Conservation (phyloP, 2,329 filamentous ascomycete genomes). For the Monilinia fructigena region DNA sequence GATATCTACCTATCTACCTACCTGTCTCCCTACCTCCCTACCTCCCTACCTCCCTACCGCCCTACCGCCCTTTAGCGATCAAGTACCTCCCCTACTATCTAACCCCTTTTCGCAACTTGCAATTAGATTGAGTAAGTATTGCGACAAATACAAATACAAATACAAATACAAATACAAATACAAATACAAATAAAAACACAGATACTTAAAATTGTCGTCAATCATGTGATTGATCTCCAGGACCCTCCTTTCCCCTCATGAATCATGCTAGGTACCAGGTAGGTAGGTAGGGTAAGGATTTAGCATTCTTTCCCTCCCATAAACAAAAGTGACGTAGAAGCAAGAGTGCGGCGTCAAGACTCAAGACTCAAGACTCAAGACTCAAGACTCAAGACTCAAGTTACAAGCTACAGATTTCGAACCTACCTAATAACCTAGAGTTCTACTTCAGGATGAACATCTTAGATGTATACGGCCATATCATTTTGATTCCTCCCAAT, state of each 20-base stretch:
- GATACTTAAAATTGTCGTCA: neutral
- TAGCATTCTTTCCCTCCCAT: neutral
- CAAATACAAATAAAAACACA: no score
- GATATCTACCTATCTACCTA: no score
- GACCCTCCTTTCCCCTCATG: neutral
- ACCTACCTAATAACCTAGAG: no score
- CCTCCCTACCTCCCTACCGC: no score
- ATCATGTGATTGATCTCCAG: constrained; percentile 18
- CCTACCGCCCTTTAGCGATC: no score
- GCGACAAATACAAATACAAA: no score
- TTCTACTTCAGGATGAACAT: neutral
- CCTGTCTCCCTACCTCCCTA: no score
- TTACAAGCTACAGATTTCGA: no score
- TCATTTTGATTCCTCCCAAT: neutral
- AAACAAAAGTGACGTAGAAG: constrained; percentile 16
- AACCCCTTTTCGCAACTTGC: neutral
- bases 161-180: no score
- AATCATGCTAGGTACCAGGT: no score
- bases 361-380: neutral
- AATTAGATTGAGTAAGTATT: no score
- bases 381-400: neutral
- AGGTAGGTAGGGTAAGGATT: neutral
- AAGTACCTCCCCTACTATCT: no score
- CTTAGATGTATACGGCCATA: neutral
- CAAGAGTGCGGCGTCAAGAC: constrained; percentile 10